phyloP scores from a whole-genome alignment of 1,284 basidiomycete genomes.

The Melampsora americana region DNA sequence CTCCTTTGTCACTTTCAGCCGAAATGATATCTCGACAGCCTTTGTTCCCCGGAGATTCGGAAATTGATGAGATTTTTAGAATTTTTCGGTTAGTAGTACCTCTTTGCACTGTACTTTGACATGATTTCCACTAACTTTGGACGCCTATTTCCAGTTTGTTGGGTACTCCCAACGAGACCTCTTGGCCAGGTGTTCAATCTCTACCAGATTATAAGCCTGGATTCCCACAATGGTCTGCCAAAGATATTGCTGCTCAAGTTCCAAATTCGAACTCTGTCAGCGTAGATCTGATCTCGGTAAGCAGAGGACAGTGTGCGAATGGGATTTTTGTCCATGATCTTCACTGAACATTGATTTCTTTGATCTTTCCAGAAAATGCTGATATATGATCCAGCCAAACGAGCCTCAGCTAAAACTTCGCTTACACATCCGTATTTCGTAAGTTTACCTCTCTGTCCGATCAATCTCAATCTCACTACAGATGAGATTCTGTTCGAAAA shows the following conservation, averaged over 20 bases:
- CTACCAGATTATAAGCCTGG: constrained; percentile 94
- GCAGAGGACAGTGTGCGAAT: constrained; percentile 47
- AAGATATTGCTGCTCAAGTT: constrained; percentile 66
- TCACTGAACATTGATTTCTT: not conserved
- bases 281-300: constrained; percentile 72
- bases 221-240: constrained; percentile 83
- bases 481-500: too few relatives aligned
- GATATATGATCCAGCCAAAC: constrained; percentile 86
- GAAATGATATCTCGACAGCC: constrained; percentile 90
- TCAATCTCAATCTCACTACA: not conserved
- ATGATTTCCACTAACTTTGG: not conserved
- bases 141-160: constrained; percentile 64
- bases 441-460: not conserved
- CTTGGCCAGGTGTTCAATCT: constrained; percentile 83
- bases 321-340: not conserved
- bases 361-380: constrained; percentile 64
- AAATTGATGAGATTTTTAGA: constrained; percentile 99
- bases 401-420: constrained; percentile 88
- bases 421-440: constrained; percentile 75
- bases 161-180: constrained; percentile 88
- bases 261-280: constrained; percentile 63
- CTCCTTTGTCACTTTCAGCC: constrained; percentile 55
- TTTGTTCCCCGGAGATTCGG: constrained; percentile 95
- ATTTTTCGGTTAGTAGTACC: constrained; percentile 74
- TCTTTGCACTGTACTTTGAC: too few relatives aligned